Evolutionary conservation across 306 rosid genomes (phyloP), one percentile per base, ranked within the genome.

Genomic region (Bauhinia variegata): DNA sequence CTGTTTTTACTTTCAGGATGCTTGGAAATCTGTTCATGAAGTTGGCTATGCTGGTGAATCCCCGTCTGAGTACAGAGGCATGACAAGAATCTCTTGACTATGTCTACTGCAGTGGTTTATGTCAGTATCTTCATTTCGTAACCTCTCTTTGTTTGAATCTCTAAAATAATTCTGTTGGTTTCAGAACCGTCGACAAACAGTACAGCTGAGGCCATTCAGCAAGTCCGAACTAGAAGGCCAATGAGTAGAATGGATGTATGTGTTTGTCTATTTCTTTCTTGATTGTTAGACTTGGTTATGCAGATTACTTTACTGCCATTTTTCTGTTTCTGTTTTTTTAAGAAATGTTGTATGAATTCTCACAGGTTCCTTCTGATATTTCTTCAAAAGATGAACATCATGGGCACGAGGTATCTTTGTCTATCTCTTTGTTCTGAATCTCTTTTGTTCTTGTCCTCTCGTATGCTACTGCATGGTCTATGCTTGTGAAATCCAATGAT

Each of bases 161-260:
- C 80, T 73, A 46, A 59, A 9, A 62, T 41, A 54, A 65, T 47
- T 53, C 72, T 58, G 39, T 65, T 65, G 41, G 18, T 65, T 77
- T 76, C 89, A 90, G 99, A 79, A 64, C 34, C 89, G 11, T 76
- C 87, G 23, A 63, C 80, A 64, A 82, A 83, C 66, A 83, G 85
- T 67, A 79, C 88, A 14, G 85, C 62, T 53, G 97, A 87, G 79
- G 91, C 91, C 69, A 76, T 72, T 65, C 79, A 83, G 54, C 79
- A 67, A 61, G 82, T 83, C 60, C 84, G 76, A 75, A 74, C 86
- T 14, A 85, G 74, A 85, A 83, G 96, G 74, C 83, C 89, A n/a
- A 90, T 88, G 87, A 90, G 90, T 61, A 87, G 95, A 71, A 85
- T 78, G 62, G 96, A 95, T 88, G 99, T 95, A 52, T 77, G 86